Base-by-base conservation (phyloP, 164 flowering plant genomes). In the Aristolochia contorta region DNA sequence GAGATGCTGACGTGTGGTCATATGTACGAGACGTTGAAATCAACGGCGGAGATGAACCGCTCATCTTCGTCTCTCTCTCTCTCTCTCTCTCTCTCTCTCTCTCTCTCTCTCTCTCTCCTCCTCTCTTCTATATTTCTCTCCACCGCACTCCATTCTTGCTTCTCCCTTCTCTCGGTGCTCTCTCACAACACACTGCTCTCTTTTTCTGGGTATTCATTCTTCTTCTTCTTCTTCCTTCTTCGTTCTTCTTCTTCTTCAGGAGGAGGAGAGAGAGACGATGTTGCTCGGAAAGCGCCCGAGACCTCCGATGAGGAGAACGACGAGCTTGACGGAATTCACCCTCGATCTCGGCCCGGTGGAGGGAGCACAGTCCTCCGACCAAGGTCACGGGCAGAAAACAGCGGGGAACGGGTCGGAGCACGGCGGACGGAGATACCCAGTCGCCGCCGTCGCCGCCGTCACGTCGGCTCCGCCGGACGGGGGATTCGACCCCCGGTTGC, bases 271-370 rank as follows among this genome's bases (percentile, higher is more conserved):
- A 32, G 46, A 62, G 55, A 68, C 63, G 55, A 80, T 79, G 86
- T 45, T 78, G 85, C 50, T 84, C 65, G 88, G 90, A 4, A 87
- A 87, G 80, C 61, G 90, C 25, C 77, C 81, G 2, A 75, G 90
- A 2, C 76, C 75, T 16, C 77, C 74, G 16, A 78, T 84, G 69
- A 81, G 61, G 72, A 82, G 87, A 63, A 87, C 91, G 1, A 77
- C 84, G 10, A 87, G 87, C 77, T 71, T 82, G 80, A 69, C 77
- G n/a, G 89, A 80, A 60, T 74, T 87, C 69, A 65, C 77, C 23
- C 51, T 81, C 7, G 85, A 85, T 74, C 69, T 77, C 15, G 59
- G 57, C 25, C n/a, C 18, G 63, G 56, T 48, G n/a, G 65, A 50
- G 16, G 62, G 57, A 6, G 47, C 48, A 0, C 46, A 53, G 10